Evolutionary conservation across 805 yeast species (phyloP).

Genomic region (Suhomyces kilbournensis): DNA sequence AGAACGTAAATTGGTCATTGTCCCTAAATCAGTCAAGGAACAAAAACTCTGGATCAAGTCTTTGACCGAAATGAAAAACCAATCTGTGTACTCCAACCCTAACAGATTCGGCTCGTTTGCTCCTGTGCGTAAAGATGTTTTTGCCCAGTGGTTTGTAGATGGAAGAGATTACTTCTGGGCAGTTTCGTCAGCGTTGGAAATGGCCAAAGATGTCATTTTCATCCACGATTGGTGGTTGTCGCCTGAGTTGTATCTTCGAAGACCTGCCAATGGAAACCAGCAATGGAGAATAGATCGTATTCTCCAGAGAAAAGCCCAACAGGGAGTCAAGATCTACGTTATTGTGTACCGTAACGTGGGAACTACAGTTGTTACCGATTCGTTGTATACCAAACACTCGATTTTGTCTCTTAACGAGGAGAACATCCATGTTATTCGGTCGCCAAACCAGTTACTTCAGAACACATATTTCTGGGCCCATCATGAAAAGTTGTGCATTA

Average conservation of each 20-base stretch:
- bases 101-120: conserved; percentile 90
- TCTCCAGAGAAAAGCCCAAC: conserved; percentile 83
- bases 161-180: conserved; percentile 98
- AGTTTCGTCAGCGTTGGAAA: conserved; percentile 81
- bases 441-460: conserved; percentile 92
- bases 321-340: conserved; percentile 91
- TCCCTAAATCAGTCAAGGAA: conserved; percentile 63
- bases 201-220: conserved; percentile 90
- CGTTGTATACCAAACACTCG: conserved; percentile 92
- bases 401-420: conserved; percentile 74
- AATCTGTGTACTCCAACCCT: conserved; percentile 66
- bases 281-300: conserved; percentile 89
- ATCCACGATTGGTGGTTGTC: conserved; percentile 99
- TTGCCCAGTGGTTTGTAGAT: conserved; percentile 96
- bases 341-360: conserved; percentile 94
- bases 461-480: conserved; percentile 98
- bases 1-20: conserved; percentile 73
- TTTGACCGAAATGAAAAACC: conserved; percentile 62
- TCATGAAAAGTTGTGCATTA: conserved; percentile 85
- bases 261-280: conserved; percentile 95
- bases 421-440: conserved; percentile 85
- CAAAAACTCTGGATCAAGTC: conserved; percentile 75
- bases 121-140: conserved; percentile 79
- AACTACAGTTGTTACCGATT: conserved; percentile 87
- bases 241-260: conserved; percentile 87